Base-by-base conservation (phyloP, 2,329 filamentous ascomycete genomes). In the Aspergillus chevalieri region DNA sequence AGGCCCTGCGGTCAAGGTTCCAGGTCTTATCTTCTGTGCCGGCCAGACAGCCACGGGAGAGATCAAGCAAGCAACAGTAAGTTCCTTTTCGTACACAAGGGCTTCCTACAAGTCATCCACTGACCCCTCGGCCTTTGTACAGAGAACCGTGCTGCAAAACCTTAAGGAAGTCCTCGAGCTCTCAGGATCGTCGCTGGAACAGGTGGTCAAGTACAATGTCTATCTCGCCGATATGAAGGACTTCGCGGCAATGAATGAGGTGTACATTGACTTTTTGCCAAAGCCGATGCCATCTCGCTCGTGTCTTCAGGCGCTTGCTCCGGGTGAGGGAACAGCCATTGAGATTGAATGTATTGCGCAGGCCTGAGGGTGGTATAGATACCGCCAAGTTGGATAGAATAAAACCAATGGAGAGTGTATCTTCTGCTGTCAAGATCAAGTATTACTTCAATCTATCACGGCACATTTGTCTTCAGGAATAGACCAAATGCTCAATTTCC, bases 161-260 rank as follows among this genome's bases (percentile, higher is more conserved):
- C 71, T 85, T 3, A 79, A 72, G n/a, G 75, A 74, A 1, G 76
- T 86, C 1, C 78, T 86, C 15, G 73, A 79, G 53, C 80, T 77
- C 3, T 79, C 80, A 0, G 82, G 81, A 1, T 80, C 76, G 36
- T 75, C 69, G 53, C 68, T 85, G 15, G 68, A 77, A 7, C 80
- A 84, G 33, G 76, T 80, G 0, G 75, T 86, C 62, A 85, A 86
- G 66, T 76, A 82, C 56, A 86, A 85, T 57, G 74, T 86, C 44
- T 87, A 81, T 63, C 64, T 87, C 8, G 80, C 78, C 0, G 76
- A 77, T 52, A 86, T 86, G 82, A 71, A 75, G 39, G 74, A 86
- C 63, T 86, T 85, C 59, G 72, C 69, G 66, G 83, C 83, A 68
- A 88, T 94, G 82, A 95, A 95, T 73, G 60, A 64, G 43, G 62